Conservation (phyloP, 768 basidiomycete genomes). For the Suillus bovinus region DNA sequence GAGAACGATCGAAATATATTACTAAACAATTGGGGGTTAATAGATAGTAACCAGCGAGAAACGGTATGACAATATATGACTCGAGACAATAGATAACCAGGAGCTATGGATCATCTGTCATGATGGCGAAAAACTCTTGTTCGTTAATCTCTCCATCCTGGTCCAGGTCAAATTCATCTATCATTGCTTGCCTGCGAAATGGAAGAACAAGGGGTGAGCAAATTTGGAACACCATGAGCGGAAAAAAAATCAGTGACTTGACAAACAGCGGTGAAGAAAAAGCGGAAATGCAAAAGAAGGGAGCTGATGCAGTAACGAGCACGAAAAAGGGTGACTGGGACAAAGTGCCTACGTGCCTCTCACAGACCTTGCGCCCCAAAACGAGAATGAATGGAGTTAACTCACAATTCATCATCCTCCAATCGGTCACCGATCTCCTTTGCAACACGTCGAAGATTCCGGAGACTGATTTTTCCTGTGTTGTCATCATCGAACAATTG, state of each 20-base stretch:
- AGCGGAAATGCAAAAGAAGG: constrained; percentile 17
- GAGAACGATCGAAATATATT: constrained; percentile 22
- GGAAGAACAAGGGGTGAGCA: constrained; percentile 32
- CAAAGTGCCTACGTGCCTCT: constrained; percentile 22
- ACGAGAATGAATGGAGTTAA: constrained; percentile 24
- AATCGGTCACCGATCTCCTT: constrained; percentile 95
- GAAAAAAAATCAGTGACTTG: constrained; percentile 15
- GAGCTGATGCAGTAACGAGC: constrained; percentile 21
- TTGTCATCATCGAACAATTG: constrained; percentile 95
- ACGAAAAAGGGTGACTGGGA: constrained; percentile 32
- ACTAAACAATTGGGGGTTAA: constrained; percentile 17
- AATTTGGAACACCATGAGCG: constrained; percentile 24
- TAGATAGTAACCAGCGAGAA: constrained; percentile 18
- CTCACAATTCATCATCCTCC: constrained; percentile 96
- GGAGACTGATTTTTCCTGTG: constrained; percentile 90
- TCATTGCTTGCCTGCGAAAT: constrained; percentile 91
- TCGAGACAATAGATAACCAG: background rate
- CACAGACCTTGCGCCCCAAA: constrained; percentile 19
- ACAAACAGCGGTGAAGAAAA: constrained; percentile 29
- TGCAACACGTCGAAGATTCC: constrained; percentile 90
- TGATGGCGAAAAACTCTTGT: constrained; percentile 95
- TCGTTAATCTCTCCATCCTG: constrained; percentile 97
- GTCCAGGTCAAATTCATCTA: constrained; percentile 99
- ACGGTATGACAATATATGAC: constrained; percentile 2
- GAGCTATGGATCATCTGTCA: constrained; percentile 84